Conservation (phyloP, 257 asterid genomes). For the Solanum infundibuliforme region DNA sequence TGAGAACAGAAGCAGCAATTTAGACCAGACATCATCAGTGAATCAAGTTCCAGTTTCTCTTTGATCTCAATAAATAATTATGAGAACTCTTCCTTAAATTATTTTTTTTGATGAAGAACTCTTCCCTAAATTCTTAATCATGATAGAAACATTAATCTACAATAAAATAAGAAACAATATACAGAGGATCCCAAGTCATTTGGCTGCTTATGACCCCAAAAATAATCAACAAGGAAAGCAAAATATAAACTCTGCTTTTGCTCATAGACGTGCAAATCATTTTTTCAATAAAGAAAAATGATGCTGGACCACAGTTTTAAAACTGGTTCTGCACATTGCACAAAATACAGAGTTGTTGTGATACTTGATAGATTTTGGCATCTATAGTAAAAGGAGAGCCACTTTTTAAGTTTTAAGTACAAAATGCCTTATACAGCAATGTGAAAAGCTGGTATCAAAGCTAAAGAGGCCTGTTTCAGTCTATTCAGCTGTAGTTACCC, state of each 20-base stretch:
- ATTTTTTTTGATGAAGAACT: background rate
- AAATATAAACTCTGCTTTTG: background rate
- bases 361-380: background rate
- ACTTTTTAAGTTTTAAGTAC: background rate
- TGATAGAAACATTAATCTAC: background rate
- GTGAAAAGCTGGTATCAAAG: background rate
- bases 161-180: background rate
- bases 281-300: background rate
- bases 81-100: background rate
- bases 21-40: background rate
- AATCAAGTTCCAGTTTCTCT: background rate
- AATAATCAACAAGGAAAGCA: background rate
- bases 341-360: background rate
- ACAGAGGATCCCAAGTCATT: background rate
- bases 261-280: background rate
- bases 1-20: background rate
- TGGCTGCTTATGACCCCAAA: background rate
- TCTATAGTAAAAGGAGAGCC: background rate
- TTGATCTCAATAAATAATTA: background rate
- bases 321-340: background rate
- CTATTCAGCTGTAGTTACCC: background rate
- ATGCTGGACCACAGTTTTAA: background rate
- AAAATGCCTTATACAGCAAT: background rate
- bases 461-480: background rate
- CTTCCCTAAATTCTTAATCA: background rate